A percentile compares a stretch with the other conserved stretches of the same genome.
These are phyloP conservation scores for Malus sylvestris DNA, from an alignment of 306 rosid species.

Conservation along the genomic window DNA sequence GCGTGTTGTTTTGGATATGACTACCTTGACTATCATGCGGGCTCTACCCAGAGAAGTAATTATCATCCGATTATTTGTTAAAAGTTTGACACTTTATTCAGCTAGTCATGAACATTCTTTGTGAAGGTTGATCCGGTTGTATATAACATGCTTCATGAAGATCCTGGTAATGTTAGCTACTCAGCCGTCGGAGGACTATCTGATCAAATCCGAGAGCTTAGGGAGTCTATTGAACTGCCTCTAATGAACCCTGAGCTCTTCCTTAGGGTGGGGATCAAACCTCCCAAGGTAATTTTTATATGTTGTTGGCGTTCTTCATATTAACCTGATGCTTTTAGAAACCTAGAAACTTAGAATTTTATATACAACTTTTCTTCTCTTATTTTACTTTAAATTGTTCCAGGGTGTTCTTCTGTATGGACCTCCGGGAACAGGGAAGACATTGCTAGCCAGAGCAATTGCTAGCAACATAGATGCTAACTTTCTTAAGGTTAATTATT, in stretches of 20 bases:
- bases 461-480: constrained; percentile 96
- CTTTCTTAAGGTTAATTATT: constrained; percentile 66
- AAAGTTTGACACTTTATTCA: background rate
- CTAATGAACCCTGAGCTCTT: constrained; percentile 98
- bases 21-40: constrained; percentile 85
- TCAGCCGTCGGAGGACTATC: constrained; percentile 98
- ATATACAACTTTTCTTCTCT: background rate
- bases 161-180: constrained; percentile 96
- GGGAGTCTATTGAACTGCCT: constrained; percentile 91
- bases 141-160: constrained; percentile 95
- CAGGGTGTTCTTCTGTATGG: constrained; percentile 98
- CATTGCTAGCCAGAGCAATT: constrained; percentile 91
- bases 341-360: background rate
- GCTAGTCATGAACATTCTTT: background rate
- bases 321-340: background rate
- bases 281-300: constrained; percentile 68
- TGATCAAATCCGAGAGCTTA: constrained; percentile 93
- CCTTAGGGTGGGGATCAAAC: constrained; percentile 90
- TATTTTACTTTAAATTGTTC: constrained; percentile 7
- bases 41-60: constrained; percentile 96
- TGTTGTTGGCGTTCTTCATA: background rate
- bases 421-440: constrained; percentile 97
- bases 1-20: constrained; percentile 92
- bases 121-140: constrained; percentile 90
- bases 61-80: background rate